Evolutionary conservation across 441 rosid genomes (phyloP).

Genomic region (Erodium texanum): DNA sequence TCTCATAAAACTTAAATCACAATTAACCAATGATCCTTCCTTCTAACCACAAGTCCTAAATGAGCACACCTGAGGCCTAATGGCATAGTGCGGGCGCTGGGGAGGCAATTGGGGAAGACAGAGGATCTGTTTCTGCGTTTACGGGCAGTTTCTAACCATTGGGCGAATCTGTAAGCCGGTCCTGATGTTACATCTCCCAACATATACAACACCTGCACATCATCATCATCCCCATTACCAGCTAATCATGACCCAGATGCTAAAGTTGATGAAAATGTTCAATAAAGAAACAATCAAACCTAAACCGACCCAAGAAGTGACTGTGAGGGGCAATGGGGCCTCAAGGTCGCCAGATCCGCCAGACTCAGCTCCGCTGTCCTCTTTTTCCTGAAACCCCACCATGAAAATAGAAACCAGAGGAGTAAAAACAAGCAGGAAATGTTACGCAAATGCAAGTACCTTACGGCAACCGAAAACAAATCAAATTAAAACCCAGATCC

Average conservation of each 20-base stretch:
- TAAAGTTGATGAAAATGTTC: neutral
- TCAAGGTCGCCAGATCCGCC: conserved; percentile 76
- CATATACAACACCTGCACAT: conserved; percentile 77
- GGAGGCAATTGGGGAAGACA: conserved; percentile 65
- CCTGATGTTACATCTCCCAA: conserved; percentile 94
- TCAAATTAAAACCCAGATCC: conserved; percentile 17
- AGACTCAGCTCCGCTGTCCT: conserved; percentile 46
- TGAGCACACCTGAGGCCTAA: conserved; percentile 5
- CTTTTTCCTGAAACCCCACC: conserved; percentile 49
- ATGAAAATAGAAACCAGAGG: conserved; percentile 9
- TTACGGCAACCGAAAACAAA: conserved; percentile 12
- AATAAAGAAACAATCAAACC: neutral
- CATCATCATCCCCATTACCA: neutral
- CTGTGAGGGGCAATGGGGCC: conserved; percentile 70
- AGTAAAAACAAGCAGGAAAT: neutral
- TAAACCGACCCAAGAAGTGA: conserved; percentile 72
- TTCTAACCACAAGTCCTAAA: neutral
- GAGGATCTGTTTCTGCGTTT: conserved; percentile 77
- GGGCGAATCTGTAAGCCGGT: conserved; percentile 72
- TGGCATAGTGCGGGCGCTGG: conserved; percentile 42
- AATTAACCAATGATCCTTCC: neutral
- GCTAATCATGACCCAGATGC: neutral
- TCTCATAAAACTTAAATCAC: no score
- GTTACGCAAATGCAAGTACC: conserved; percentile 6
- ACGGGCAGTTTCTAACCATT: conserved; percentile 99